phyloP scores from a whole-genome alignment of 139 green algal genomes.

The Chlorella sp. region DNA sequence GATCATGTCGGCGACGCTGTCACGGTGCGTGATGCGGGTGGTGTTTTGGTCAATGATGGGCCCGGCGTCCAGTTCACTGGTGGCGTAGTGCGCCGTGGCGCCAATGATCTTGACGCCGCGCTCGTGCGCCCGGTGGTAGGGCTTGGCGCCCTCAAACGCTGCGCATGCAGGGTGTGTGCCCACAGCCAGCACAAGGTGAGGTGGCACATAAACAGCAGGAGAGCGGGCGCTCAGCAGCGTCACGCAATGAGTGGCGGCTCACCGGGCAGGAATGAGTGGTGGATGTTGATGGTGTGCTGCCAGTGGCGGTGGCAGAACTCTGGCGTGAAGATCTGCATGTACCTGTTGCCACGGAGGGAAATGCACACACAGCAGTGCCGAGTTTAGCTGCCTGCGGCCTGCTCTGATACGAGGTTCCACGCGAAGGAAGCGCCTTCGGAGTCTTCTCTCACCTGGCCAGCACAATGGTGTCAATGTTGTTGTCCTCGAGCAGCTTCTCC shows the following conservation, averaged over 20 bases:
- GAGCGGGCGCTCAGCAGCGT: too few species aligned
- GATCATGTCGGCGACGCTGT: constrained; percentile 47
- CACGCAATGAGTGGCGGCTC: too few species aligned
- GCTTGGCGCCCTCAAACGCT: constrained; percentile 64
- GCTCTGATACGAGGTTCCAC: too few species aligned
- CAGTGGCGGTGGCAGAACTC: constrained; percentile 59
- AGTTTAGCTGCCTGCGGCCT: too few species aligned
- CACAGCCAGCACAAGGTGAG: too few species aligned
- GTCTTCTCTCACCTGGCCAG: constrained; percentile 16
- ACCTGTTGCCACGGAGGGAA: too few species aligned
- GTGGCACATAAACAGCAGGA: too few species aligned
- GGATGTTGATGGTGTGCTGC: constrained; percentile 80
- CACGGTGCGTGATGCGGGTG: constrained; percentile 61
- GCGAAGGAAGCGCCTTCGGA: too few species aligned
- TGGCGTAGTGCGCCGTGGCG: constrained; percentile 75
- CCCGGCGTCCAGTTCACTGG: constrained; percentile 30
- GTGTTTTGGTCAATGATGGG: constrained; percentile 71
- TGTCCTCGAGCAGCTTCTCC: constrained; percentile 18
- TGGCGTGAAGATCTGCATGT: constrained; percentile 61
- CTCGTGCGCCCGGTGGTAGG: constrained; percentile 55
- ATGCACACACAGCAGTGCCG: too few species aligned
- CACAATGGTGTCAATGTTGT: constrained; percentile 14
- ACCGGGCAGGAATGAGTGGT: constrained; percentile 74
- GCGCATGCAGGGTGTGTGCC: too few species aligned
- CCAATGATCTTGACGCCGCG: constrained; percentile 80